Evolutionary conservation across 495 filamentous ascomycete genomes (phyloP).

Genomic region (Astrothelium subdiscretum): DNA sequence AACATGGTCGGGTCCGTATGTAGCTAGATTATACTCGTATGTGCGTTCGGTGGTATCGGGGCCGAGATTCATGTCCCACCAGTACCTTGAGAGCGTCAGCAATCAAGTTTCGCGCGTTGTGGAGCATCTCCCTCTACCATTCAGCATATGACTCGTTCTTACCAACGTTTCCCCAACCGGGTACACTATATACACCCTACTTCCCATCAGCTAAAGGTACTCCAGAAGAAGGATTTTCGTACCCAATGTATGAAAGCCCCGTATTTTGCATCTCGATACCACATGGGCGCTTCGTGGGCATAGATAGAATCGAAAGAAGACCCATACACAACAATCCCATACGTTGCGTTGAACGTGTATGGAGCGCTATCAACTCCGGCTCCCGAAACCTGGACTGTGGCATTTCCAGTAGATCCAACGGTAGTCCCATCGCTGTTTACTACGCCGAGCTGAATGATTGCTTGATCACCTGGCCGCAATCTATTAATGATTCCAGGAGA

Average conservation of each 20-base stretch:
- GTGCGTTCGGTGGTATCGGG: slow-evolving; percentile 23
- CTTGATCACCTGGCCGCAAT: slow-evolving; percentile 42
- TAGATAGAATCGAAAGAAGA: slow-evolving; percentile 31
- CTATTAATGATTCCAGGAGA: slow-evolving; percentile 33
- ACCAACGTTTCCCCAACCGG: slow-evolving; percentile 42
- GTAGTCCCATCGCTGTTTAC: slow-evolving; percentile 10
- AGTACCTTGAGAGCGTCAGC: slow-evolving; percentile 20
- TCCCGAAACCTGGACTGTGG: slow-evolving; percentile 24
- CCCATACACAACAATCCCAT: slow-evolving; percentile 25
- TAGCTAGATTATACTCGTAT: slow-evolving; percentile 39
- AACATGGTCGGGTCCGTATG: slow-evolving; percentile 37
- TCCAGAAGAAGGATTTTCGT: not conserved
- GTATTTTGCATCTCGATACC: slow-evolving; percentile 44
- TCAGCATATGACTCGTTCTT: slow-evolving; percentile 42
- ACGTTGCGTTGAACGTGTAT: slow-evolving; percentile 28
- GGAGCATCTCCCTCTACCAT: slow-evolving; percentile 28
- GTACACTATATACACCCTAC: slow-evolving; percentile 38
- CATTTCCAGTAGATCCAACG: slow-evolving; percentile 15
- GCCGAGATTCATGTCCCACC: slow-evolving; percentile 31
- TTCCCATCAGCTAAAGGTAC: not conserved
- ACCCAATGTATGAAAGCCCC: slow-evolving; percentile 48
- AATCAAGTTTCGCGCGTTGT: not conserved
- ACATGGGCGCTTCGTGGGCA: slow-evolving; percentile 39
- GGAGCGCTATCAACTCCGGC: slow-evolving; percentile 13
- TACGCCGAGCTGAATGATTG: slow-evolving; percentile 37